These are phyloP conservation scores for Rhodocollybia butyracea DNA, from an alignment of 768 basidiomycete species.

Conservation along the genomic window DNA sequence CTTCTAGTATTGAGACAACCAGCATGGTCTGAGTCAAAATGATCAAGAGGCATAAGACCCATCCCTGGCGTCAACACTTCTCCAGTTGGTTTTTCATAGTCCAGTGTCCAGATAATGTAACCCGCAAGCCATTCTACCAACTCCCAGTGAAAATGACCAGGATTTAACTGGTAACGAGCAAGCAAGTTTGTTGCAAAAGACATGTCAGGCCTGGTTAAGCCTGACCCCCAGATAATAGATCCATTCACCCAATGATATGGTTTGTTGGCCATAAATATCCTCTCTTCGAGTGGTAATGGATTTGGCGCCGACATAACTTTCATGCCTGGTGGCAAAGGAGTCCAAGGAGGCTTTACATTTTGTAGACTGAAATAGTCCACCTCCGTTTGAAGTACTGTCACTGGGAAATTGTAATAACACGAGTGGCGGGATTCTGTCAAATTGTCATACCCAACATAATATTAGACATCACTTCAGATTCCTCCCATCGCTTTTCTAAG, in stretches of 20 bases:
- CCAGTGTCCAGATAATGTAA: slow-evolving; percentile 27
- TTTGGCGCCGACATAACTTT: background rate
- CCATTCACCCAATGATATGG: slow-evolving; percentile 14
- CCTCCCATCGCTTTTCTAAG: too few species aligned
- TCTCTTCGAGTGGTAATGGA: slow-evolving; percentile 6
- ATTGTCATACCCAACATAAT: too few species aligned
- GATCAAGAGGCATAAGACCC: slow-evolving; percentile 1
- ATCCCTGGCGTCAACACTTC: background rate
- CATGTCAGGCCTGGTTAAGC: slow-evolving; percentile 14
- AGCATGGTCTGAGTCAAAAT: slow-evolving; percentile 25
- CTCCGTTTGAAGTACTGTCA: too few species aligned
- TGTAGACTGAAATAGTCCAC: too few species aligned
- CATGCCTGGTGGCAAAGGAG: too few species aligned
- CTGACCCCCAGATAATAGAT: slow-evolving; percentile 14
- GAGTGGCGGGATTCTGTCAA: too few species aligned
- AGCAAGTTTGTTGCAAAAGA: slow-evolving; percentile 5
- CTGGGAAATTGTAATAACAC: too few species aligned
- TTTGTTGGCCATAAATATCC: slow-evolving; percentile 14
- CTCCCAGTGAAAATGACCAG: slow-evolving; percentile 22
- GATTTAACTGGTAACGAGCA: slow-evolving; percentile 16
- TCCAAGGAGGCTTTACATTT: too few species aligned
- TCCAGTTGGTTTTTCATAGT: slow-evolving; percentile 18
- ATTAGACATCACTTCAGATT: too few species aligned
- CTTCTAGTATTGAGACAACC: slow-evolving; percentile 19
- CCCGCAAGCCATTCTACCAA: slow-evolving; percentile 21